Evolutionary conservation across 1,284 basidiomycete species (phyloP).

Genomic region (Cerrena zonata): DNA sequence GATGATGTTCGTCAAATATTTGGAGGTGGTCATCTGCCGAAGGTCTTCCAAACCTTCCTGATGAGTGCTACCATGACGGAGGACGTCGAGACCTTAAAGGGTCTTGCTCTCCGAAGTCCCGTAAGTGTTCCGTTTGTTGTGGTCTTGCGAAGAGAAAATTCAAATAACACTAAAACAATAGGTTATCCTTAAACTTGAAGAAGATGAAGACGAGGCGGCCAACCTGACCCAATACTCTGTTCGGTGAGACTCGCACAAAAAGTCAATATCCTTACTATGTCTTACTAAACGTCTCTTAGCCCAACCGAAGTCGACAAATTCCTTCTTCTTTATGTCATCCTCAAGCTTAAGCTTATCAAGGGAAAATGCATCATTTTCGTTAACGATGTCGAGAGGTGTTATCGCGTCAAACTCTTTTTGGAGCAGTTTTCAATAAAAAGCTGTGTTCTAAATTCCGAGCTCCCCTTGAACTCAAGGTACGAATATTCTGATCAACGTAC

Average conservation of each 20-base stretch:
- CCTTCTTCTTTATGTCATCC: conserved; percentile 87
- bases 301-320: conserved; percentile 95
- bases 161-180: no score
- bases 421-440: conserved; percentile 97
- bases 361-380: conserved; percentile 98
- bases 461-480: conserved; percentile 87
- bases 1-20: conserved; percentile 86
- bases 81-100: conserved; percentile 88
- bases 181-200: conserved; percentile 83
- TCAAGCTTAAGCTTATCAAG: conserved; percentile 89
- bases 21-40: conserved; percentile 72
- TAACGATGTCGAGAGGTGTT: conserved; percentile 92
- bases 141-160: no score
- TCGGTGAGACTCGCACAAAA: conserved; percentile 36
- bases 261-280: not conserved
- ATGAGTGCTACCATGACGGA: conserved; percentile 99
- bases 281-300: conserved; percentile 33
- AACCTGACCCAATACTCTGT: conserved; percentile 85
- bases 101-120: conserved; percentile 80
- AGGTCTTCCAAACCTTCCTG: conserved; percentile 88
- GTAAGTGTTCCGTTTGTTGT: conserved; percentile 60
- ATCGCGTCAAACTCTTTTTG: conserved; percentile 91
- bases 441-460: conserved; percentile 93
- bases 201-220: conserved; percentile 73
- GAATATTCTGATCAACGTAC: conserved; percentile 6